Evolutionary conservation across 306 rosid species (phyloP), one percentile per base, ranked within the genome.

Genomic region (Ammopiptanthus mongolicus): DNA sequence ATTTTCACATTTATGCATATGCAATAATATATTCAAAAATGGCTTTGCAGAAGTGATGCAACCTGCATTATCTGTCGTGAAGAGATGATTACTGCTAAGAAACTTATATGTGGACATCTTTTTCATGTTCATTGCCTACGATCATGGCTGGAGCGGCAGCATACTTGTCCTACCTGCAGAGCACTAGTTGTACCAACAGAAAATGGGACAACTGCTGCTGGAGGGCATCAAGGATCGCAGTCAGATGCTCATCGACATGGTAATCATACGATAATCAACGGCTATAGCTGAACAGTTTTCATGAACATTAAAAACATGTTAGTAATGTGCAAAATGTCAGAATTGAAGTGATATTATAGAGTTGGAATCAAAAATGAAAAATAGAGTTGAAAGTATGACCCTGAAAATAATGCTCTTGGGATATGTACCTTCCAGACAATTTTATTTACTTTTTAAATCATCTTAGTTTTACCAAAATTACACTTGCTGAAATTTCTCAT

Each of bases 1-100:
- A 29, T 33, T 60, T 57, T 25, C 21, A 34, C 53, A 74, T 59
- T 71, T 41, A 21, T 65, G 42, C 71, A 48, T 60, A 65, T 77
- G 41, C 64, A 48, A 18, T 7, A 62, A 68, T 36, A 18, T 67
- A 14, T 44, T 61, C 36, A 44, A 12, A 37, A 69, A 76, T 78
- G 87, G 52, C 19, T 72, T 31, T 86, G 86, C 91, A 96, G 99
- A 70, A 93, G 96, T 61, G 99, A 96, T 23, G 97, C 98, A 77
- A 96, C 96, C 51, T 96, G 99, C 86, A 96, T 96, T 57, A 96
- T 96, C 80, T 96, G 99, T 69, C 99, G 99, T 76, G 99, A 96
- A 86, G 99, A 96, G 86, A 96, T 96, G 99, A 92, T 92, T 66
- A 82, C 91, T 13, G 99, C 99, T 59, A 96, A 96, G 90, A 96